phyloP scores from a whole-genome alignment of 176 grass and related monocot species.

The Carex littledalei region DNA sequence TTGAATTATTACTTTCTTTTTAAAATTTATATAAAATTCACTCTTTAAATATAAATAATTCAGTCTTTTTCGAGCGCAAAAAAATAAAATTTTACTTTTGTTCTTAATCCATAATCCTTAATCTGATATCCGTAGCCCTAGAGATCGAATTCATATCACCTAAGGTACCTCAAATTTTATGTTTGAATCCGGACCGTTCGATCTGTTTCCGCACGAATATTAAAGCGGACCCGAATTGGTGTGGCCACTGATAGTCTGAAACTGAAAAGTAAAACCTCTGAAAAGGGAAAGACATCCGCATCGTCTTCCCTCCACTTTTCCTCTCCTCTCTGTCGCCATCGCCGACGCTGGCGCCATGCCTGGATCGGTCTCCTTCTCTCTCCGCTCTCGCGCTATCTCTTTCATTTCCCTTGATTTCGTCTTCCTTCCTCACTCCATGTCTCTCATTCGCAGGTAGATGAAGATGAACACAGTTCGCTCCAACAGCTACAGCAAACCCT shows the following conservation, averaged over 20 bases:
- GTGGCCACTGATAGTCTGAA: neutral
- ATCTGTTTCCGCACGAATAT: too few species aligned
- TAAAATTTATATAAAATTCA: too few species aligned
- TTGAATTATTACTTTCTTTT: too few species aligned
- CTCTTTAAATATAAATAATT: too few species aligned
- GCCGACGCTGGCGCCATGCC: constrained; percentile 30
- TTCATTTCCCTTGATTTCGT: neutral
- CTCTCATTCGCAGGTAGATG: constrained; percentile 30
- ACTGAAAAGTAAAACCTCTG: neutral
- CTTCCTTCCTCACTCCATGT: constrained; percentile 17
- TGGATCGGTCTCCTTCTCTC: constrained; percentile 23
- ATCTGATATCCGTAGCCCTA: too few species aligned
- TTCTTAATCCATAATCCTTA: too few species aligned
- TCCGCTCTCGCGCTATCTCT: neutral
- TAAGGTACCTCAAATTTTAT: too few species aligned
- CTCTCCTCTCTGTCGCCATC: neutral
- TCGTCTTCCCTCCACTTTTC: constrained; percentile 4
- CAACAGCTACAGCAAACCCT: constrained; percentile 48
- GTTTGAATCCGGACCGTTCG: too few species aligned
- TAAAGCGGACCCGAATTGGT: too few species aligned
- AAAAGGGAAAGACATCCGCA: neutral
- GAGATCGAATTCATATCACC: too few species aligned
- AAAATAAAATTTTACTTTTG: too few species aligned
- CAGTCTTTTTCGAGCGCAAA: too few species aligned
- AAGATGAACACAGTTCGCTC: constrained; percentile 33